Base-by-base conservation (phyloP, 2,329 filamentous ascomycete genomes). In the Verticillium zaregamsianum region DNA sequence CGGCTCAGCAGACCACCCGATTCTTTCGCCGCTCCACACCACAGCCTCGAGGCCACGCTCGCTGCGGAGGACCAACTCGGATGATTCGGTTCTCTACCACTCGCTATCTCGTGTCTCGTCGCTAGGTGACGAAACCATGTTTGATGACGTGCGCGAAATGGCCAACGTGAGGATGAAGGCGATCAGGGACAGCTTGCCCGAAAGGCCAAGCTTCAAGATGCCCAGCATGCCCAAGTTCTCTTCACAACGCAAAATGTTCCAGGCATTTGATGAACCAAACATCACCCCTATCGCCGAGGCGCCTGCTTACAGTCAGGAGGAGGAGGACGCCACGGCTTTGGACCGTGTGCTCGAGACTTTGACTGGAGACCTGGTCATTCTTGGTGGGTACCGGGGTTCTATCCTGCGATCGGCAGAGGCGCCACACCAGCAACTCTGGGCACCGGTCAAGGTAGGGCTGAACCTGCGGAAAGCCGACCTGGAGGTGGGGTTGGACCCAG, bases 401-500 rank as follows among this genome's bases (percentile, higher is more conserved):
- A 83, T 97, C n/a, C 76, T 98, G 33, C 87, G 93, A 33, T 96
- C 92, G 12, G 90, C 92, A 12, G 88, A 92, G 64, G 85, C 90
- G 9, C 90, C 91, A 4, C 87, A 94, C 70, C 87, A 92, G n/a
- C 92, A 96, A 71, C 78, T 97, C 0, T 98, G 94, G 94, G 91
- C 96, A 2, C 93, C 93, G 0, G 89, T 97, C 70, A 97, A 97
- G 74, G 89, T 97, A 32, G 93, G 94, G 1, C 78, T 98, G 58
- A 97, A 96, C 68, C 85, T 97, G 64, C 89, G 93, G 61, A 97
- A 95, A 71, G 93, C 94, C 2, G 92, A 98, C 71, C 81, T 98
- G 4, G 92, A 96, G 72, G 89, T 98, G 11, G 93, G 93, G 0
- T 77, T 97, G 5, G 84, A 90, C 15, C 86, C 86, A 2, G 90